phyloP scores from a whole-genome alignment of 2,329 filamentous ascomycete genomes.

The Dryadomyces quercivorus region DNA sequence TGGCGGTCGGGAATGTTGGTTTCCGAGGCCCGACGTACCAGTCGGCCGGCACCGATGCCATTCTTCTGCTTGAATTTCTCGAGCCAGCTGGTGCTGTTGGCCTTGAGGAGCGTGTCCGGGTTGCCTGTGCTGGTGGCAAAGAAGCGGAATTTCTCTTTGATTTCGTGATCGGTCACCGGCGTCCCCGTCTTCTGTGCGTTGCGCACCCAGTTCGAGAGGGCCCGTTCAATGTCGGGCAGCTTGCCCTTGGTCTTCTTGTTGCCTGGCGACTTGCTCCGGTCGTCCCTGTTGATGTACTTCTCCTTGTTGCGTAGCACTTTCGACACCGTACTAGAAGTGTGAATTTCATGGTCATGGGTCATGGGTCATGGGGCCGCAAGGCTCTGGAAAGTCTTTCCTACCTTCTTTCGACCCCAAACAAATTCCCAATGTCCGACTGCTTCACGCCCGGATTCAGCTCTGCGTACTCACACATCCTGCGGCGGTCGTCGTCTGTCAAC shows the following conservation, averaged over 20 bases:
- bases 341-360: not conserved
- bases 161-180: slow-evolving; percentile 64
- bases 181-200: slow-evolving; percentile 69
- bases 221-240: slow-evolving; percentile 81
- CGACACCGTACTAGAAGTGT: slow-evolving; percentile 72
- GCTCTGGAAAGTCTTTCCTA: slow-evolving; percentile 27
- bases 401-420: slow-evolving; percentile 97
- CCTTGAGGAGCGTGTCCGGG: slow-evolving; percentile 59
- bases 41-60: slow-evolving; percentile 32
- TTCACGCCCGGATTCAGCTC: slow-evolving; percentile 83
- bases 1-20: slow-evolving; percentile 60
- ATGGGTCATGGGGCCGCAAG: too few relatives aligned
- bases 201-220: slow-evolving; percentile 74
- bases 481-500: slow-evolving; percentile 78
- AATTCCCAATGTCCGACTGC: slow-evolving; percentile 90
- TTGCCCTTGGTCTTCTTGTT: slow-evolving; percentile 76
- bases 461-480: slow-evolving; percentile 87
- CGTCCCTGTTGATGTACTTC: slow-evolving; percentile 76
- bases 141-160: slow-evolving; percentile 70
- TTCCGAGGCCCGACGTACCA: slow-evolving; percentile 47
- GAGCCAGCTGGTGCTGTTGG: slow-evolving; percentile 67
- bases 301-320: slow-evolving; percentile 93
- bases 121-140: slow-evolving; percentile 62
- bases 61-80: slow-evolving; percentile 95
- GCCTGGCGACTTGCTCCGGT: slow-evolving; percentile 59